phyloP scores from a whole-genome alignment of 345 rosid genomes.

The Camelina laxa region DNA sequence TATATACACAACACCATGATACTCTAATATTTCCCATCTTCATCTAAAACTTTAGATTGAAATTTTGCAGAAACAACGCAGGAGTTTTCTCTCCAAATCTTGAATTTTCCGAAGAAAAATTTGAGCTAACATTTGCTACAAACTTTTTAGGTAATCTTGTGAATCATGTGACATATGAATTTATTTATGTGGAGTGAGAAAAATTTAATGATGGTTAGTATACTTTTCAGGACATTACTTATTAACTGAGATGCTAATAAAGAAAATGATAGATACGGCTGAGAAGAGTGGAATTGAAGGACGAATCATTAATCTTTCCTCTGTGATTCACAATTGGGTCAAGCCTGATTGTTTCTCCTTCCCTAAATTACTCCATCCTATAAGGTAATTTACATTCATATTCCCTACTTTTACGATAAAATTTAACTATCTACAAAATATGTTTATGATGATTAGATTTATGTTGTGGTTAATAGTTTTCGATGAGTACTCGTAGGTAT shows the following conservation, averaged over 20 bases:
- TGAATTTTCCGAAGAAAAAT: constrained; percentile 94
- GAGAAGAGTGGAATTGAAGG: constrained; percentile 70
- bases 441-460: not conserved
- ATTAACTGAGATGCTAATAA: constrained; percentile 75
- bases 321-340: constrained; percentile 91
- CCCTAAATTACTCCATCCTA: constrained; percentile 67
- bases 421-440: not conserved
- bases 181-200: not conserved
- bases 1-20: not conserved
- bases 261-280: constrained; percentile 89
- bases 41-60: not conserved
- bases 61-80: constrained; percentile 81
- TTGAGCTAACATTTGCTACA: constrained; percentile 93
- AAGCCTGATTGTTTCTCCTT: constrained; percentile 69
- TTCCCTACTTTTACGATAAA: not conserved
- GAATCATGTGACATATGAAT: not conserved
- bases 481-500: constrained; percentile 50
- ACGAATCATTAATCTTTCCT: constrained; percentile 87
- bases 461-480: not conserved
- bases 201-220: constrained; percentile 16
- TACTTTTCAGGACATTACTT: constrained; percentile 77
- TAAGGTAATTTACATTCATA: constrained; percentile 50
- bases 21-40: not conserved
- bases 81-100: constrained; percentile 78
- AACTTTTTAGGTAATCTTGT: constrained; percentile 72